Base-by-base conservation (phyloP, 306 rosid species). In the Castanea mollissima region DNA sequence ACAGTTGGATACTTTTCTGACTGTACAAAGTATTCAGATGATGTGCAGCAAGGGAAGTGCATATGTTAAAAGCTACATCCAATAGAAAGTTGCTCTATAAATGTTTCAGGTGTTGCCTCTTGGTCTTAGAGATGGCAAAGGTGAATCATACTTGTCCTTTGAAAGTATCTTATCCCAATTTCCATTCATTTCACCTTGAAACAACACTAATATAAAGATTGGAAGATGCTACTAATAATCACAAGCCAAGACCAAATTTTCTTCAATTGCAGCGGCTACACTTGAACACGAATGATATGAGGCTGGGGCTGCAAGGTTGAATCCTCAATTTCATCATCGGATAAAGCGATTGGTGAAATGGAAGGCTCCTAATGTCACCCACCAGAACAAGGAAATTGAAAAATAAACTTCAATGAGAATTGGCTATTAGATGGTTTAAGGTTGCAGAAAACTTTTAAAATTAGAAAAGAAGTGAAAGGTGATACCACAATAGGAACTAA, bases 311-410 rank as follows among this genome's bases (percentile, higher is more conserved):
- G 90, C 82, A 77, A 62, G 35, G 27, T 78, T 16, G 71, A 79
- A 82, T 75, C 74, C 69, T 86, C 91, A 2, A 62, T 83, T 75
- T 86, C 90, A 51, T 83, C 92, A 4, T 89, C 90, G 0, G 93
- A 86, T 74, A 85, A 86, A 76, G 55, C 69, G 4, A 71, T 80
- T 71, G 71, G 62, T 34, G 88, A 83, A 87, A 60, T 80, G n/a
- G 91, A 84, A 79, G 85, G 86, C 76, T 84, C 89, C 97, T 94
- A 69, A 78, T 41, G 62, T 72, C 72, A 69, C 13, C 69, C 63
- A 78, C 14, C 74, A 60, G 55, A 75, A 79, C 78, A 49, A 23
- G 34, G 34, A 10, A 4, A 44, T 59, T 27, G n/a, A 58, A 13
- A 5, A 3, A n/a, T 7, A 38, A 74, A 75, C 27, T 68, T 68